Percentiles rank a stretch among this genome's conserved stretches.
phyloP scores from a whole-genome alignment of 202 grass and related monocot species.

The Eragrostis tef region DNA sequence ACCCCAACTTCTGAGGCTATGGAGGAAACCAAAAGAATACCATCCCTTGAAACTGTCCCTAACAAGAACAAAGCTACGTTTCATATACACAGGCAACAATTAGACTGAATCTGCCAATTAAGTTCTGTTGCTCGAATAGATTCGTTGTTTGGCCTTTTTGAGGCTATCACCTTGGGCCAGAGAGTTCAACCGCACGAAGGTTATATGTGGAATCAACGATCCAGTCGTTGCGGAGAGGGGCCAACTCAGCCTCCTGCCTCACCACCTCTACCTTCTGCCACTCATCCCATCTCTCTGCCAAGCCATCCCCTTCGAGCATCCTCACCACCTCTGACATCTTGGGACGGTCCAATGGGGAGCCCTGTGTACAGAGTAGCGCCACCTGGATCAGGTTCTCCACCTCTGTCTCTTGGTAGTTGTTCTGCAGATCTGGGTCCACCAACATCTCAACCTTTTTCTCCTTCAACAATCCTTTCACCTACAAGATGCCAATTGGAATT shows the following conservation, averaged over 20 bases:
- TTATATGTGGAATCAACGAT: constrained; percentile 72
- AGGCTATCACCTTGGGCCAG: constrained; percentile 72
- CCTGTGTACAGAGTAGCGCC: constrained; percentile 76
- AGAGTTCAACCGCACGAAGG: constrained; percentile 72
- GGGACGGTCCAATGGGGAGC: constrained; percentile 68
- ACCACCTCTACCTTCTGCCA: constrained; percentile 92
- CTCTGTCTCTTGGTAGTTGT: constrained; percentile 58
- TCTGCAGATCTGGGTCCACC: constrained; percentile 70
- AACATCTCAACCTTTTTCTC: constrained; percentile 73
- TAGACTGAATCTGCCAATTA: constrained; percentile 42
- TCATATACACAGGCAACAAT: constrained; percentile 65
- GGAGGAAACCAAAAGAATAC: constrained; percentile 24
- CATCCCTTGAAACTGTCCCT: constrained; percentile 61
- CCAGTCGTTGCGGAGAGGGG: constrained; percentile 55
- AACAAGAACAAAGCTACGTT: constrained; percentile 49
- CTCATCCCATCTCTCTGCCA: constrained; percentile 87
- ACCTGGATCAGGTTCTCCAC: constrained; percentile 81
- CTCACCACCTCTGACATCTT: constrained; percentile 87
- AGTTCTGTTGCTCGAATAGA: neutral
- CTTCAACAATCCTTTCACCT: constrained; percentile 79
- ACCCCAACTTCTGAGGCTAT: constrained; percentile 45
- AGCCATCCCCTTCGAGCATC: constrained; percentile 86
- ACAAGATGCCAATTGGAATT: constrained; percentile 33
- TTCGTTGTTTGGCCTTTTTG: neutral
- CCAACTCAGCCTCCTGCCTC: constrained; percentile 56